These are phyloP conservation scores for Phlyctochytrium planicorne DNA, from an alignment of 192 early-diverging fungal genomes.

Conservation along the genomic window DNA sequence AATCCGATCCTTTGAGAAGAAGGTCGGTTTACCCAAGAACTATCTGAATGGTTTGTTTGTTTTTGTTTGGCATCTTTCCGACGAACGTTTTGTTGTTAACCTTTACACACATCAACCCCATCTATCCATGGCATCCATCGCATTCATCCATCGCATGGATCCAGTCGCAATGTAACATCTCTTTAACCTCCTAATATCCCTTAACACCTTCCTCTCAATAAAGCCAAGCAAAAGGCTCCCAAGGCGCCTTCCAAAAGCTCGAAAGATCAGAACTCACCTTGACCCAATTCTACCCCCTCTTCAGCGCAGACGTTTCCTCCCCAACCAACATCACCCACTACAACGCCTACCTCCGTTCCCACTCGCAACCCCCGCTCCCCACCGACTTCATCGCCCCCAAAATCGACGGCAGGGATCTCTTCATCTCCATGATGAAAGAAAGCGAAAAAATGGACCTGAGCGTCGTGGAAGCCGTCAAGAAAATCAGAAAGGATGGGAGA, in stretches of 20 bases:
- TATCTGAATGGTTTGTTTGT: conserved; percentile 70
- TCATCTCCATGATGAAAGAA: conserved; percentile 64
- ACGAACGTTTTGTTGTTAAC: too few species aligned
- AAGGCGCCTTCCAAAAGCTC: conserved; percentile 59
- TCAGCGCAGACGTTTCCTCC: conserved; percentile 58
- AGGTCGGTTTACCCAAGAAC: conserved; percentile 68
- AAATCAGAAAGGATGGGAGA: conserved; percentile 42
- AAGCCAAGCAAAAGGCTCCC: conserved; percentile 34
- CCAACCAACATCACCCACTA: conserved; percentile 31
- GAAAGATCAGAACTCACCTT: conserved; percentile 65
- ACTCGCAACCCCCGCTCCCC: not conserved
- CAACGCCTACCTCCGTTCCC: conserved; percentile 37
- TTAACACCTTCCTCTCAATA: too few species aligned
- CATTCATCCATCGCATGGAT: not conserved
- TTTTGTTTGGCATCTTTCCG: too few species aligned
- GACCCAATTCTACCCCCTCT: conserved; percentile 54
- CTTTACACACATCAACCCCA: too few species aligned
- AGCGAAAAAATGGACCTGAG: conserved; percentile 39
- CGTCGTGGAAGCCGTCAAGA: conserved; percentile 51
- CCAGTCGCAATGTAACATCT: conserved; percentile 5
- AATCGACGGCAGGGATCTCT: conserved; percentile 62
- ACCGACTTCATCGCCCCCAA: not conserved
- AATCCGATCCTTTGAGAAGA: conserved; percentile 66
- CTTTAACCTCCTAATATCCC: not conserved
- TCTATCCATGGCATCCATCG: not conserved